Conservation (phyloP, 202 grass and related monocot genomes). For the Bolboschoenoplectus hybrid region DNA sequence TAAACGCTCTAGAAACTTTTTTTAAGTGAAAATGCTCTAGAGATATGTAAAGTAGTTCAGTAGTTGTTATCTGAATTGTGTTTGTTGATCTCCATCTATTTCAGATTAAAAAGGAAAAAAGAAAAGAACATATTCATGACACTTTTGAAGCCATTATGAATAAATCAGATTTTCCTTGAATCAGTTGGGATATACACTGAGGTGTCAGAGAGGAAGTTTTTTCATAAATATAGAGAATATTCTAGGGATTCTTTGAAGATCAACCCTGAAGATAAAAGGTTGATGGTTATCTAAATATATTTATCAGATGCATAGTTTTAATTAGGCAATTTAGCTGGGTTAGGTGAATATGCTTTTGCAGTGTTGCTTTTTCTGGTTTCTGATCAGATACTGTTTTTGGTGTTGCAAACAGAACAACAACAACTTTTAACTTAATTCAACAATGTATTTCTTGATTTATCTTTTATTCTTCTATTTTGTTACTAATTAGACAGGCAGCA, state of each 20-base stretch:
- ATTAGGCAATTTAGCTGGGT: background rate
- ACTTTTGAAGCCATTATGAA: background rate
- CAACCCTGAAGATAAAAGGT: background rate
- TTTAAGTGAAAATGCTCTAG: background rate
- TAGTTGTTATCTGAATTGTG: conserved; percentile 10
- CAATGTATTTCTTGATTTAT: background rate
- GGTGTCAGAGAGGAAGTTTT: background rate
- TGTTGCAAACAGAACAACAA: background rate
- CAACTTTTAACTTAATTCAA: background rate
- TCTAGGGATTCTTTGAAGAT: background rate
- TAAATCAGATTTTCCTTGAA: background rate
- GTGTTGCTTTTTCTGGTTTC: background rate
- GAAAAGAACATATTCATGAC: background rate
- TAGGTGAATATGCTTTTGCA: background rate
- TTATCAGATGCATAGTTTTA: background rate
- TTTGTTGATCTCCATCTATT: background rate
- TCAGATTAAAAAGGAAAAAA: background rate
- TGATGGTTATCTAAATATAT: background rate
- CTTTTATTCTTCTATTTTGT: background rate
- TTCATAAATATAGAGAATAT: background rate
- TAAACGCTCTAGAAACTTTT: background rate
- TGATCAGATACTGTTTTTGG: background rate
- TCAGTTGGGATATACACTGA: background rate
- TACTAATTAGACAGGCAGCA: background rate
- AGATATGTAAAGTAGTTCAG: background rate